Conservation (phyloP, 345 rosid species). For the Citrus reticulata region DNA sequence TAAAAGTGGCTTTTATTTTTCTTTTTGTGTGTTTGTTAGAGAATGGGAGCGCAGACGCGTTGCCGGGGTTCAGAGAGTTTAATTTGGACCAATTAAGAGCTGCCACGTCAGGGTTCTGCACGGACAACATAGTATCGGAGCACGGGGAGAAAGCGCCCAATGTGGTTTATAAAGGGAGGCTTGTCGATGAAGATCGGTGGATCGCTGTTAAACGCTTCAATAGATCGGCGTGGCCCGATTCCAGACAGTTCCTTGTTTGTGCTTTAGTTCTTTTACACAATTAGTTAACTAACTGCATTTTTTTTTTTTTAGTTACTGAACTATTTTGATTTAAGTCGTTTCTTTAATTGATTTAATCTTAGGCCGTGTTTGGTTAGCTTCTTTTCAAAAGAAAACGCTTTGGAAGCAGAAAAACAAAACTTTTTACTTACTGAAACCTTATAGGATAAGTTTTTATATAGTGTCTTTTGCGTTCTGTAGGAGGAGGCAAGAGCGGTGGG, state of each 20-base stretch:
- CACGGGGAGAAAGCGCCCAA: slow-evolving; percentile 91
- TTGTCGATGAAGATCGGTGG: slow-evolving; percentile 49
- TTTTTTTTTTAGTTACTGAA: background rate
- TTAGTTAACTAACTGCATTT: background rate
- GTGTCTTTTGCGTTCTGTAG: slow-evolving; percentile 25
- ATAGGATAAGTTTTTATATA: background rate
- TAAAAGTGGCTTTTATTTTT: background rate
- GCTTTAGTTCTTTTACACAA: background rate
- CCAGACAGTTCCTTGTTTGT: slow-evolving; percentile 75
- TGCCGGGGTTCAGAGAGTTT: slow-evolving; percentile 63
- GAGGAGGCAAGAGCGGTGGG: slow-evolving; percentile 84
- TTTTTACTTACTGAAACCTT: background rate
- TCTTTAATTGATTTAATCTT: background rate
- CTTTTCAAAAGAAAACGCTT: background rate
- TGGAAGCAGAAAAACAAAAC: background rate
- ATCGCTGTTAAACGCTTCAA: slow-evolving; percentile 77
- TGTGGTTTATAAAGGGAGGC: slow-evolving; percentile 71
- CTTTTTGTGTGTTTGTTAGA: slow-evolving; percentile 29
- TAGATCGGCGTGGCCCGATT: slow-evolving; percentile 80
- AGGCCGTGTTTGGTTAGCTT: background rate
- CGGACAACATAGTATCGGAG: slow-evolving; percentile 77
- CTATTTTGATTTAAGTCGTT: background rate
- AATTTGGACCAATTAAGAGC: slow-evolving; percentile 60
- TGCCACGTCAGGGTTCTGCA: slow-evolving; percentile 59
- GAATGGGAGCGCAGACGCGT: slow-evolving; percentile 44